These are phyloP conservation scores for Boletellus emodensis DNA, from an alignment of 768 basidiomycete genomes.

Conservation along the genomic window DNA sequence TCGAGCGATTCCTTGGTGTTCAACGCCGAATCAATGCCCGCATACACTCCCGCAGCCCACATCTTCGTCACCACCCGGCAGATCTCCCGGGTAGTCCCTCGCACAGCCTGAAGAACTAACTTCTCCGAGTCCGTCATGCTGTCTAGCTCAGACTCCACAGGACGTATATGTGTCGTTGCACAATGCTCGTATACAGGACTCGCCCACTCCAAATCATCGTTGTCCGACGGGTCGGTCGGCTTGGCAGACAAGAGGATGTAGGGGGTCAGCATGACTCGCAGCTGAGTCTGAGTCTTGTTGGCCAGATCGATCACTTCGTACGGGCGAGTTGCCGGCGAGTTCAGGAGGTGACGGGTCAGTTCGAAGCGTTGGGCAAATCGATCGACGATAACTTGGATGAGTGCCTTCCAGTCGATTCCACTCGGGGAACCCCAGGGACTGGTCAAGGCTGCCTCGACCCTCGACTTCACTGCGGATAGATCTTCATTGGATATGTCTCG, in stretches of 20 bases:
- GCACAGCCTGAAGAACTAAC: background rate
- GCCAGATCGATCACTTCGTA: background rate
- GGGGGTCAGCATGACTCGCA: background rate
- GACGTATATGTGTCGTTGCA: background rate
- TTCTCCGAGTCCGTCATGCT: background rate
- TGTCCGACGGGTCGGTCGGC: background rate
- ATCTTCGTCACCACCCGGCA: background rate
- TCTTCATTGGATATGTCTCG: conserved; percentile 12
- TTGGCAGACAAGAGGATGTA: background rate
- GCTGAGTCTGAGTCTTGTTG: background rate
- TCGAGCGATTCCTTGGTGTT: background rate
- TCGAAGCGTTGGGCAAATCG: background rate
- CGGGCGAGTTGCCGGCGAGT: background rate
- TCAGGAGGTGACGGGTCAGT: background rate
- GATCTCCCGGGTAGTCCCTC: background rate
- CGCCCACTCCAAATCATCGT: background rate
- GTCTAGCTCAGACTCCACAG: background rate
- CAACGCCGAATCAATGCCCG: background rate
- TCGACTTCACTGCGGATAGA: background rate
- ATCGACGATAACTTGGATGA: conserved; percentile 4
- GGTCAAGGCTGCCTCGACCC: conserved; percentile 1
- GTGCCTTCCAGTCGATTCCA: conserved; percentile 31
- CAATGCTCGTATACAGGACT: background rate
- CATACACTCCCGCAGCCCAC: background rate
- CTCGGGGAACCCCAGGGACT: conserved; percentile 13